Conservation (phyloP, 805 yeast species). For the Lipomyces yamadae region DNA sequence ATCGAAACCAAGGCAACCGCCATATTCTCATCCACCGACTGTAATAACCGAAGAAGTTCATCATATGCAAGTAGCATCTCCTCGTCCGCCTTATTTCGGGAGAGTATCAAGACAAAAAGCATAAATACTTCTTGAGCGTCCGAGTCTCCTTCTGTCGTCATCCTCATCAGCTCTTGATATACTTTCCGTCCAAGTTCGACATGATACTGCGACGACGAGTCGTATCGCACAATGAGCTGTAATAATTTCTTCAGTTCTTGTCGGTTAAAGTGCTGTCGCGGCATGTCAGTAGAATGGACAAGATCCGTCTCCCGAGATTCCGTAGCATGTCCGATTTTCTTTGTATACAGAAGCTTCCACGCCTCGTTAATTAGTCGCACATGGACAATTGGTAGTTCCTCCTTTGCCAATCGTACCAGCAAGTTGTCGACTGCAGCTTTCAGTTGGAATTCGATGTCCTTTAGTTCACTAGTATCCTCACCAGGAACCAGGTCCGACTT, state of each 20-base stretch:
- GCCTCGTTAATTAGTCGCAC: conserved; percentile 31
- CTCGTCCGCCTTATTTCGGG: conserved; percentile 30
- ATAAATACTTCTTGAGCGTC: conserved; percentile 28
- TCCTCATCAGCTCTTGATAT: conserved; percentile 21
- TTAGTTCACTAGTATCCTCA: conserved; percentile 10
- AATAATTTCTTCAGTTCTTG: conserved; percentile 23
- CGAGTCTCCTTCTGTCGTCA: not conserved
- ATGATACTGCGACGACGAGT: conserved; percentile 26
- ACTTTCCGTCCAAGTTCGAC: conserved; percentile 32
- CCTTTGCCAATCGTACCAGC: conserved; percentile 16
- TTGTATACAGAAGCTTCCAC: conserved; percentile 31
- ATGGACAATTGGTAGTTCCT: conserved; percentile 29
- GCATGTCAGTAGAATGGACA: conserved; percentile 11
- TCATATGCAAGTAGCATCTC: conserved; percentile 33
- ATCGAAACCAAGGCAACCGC: conserved; percentile 34
- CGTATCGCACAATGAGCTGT: conserved; percentile 17
- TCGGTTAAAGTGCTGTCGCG: conserved; percentile 15
- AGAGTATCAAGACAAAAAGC: conserved; percentile 25
- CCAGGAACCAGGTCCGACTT: conserved; percentile 19
- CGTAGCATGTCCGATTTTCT: conserved; percentile 16
- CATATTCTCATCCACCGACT: conserved; percentile 17
- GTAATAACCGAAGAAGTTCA: conserved; percentile 19
- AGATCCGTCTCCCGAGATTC: conserved; percentile 16
- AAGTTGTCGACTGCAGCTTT: conserved; percentile 25
- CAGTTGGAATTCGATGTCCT: conserved; percentile 27